Percentiles rank a stretch among this genome's conserved stretches.
Evolutionary conservation across 208 protist genomes (phyloP).

Genomic region (Porcisia hertigi): DNA sequence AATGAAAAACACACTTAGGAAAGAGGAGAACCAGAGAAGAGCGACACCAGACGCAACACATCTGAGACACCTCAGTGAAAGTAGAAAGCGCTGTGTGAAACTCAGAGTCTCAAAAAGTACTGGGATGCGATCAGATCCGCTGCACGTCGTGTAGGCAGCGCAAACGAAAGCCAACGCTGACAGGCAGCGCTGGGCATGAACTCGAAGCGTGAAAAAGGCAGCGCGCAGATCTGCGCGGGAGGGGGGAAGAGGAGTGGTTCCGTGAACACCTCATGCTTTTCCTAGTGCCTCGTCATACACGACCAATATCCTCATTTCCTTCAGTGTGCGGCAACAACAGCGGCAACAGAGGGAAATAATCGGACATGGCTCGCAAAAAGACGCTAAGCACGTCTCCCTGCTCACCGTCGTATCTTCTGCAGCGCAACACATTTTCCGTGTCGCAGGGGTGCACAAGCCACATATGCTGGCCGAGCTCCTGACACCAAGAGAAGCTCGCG

Average conservation of each 20-base stretch:
- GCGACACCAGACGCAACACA: neutral
- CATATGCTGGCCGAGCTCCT: slow-evolving; percentile 46
- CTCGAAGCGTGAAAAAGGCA: too few relatives aligned
- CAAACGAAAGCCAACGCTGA: too few relatives aligned
- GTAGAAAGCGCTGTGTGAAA: neutral
- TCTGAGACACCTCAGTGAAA: neutral
- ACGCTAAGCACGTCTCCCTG: slow-evolving; percentile 35
- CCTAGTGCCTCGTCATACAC: neutral
- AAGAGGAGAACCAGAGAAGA: neutral
- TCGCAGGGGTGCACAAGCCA: slow-evolving; percentile 72
- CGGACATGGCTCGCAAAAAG: slow-evolving; percentile 43
- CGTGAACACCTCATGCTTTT: neutral
- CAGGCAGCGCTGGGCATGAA: neutral
- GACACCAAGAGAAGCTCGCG: slow-evolving; percentile 40
- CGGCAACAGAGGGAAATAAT: slow-evolving; percentile 19
- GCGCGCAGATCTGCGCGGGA: too few relatives aligned
- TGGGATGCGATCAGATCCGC: neutral
- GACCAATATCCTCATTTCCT: neutral
- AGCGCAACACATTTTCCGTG: slow-evolving; percentile 37
- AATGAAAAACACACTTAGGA: neutral
- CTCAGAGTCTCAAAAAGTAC: neutral
- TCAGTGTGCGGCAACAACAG: slow-evolving; percentile 2
- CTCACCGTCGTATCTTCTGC: slow-evolving; percentile 19
- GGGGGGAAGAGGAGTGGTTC: neutral
- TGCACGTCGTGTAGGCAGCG: neutral